These are phyloP conservation scores for Canavalia gladiata DNA, from an alignment of 306 rosid genomes.

Conservation along the genomic window DNA sequence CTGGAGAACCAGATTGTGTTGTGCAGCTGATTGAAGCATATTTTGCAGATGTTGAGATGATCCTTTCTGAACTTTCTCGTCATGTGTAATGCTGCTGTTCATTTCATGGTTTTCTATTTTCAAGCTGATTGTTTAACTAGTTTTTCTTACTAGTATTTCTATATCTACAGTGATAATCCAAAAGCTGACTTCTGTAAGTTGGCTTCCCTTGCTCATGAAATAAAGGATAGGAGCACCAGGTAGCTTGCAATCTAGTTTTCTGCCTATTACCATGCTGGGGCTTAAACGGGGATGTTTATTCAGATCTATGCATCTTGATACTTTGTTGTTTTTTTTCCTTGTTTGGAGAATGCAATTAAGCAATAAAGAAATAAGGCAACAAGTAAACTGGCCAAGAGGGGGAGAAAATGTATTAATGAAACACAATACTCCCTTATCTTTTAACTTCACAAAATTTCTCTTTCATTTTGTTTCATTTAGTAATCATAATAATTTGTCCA, in stretches of 20 bases:
- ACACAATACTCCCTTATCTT: neutral
- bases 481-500: neutral
- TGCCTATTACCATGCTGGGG: neutral
- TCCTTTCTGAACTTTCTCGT: conserved; percentile 55
- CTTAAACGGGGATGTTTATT: neutral
- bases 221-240: conserved; percentile 65
- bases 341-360: neutral
- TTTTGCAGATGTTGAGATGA: conserved; percentile 53
- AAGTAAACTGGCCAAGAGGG: neutral
- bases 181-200: conserved; percentile 49
- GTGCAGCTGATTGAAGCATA: conserved; percentile 54
- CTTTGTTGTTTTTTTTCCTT: neutral
- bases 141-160: conserved; percentile 31
- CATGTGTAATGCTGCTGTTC: conserved; percentile 51
- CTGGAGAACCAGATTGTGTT: conserved; percentile 46
- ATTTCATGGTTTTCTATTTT: conserved; percentile 35
- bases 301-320: conserved; percentile 2
- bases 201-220: conserved; percentile 53
- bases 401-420: neutral
- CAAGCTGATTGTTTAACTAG: neutral
- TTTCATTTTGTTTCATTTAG: neutral
- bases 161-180: conserved; percentile 54
- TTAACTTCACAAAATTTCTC: neutral
- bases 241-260: conserved; percentile 39
- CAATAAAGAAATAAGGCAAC: neutral